Conservation (phyloP, 345 rosid species). For the Raphanus raphanistrum region DNA sequence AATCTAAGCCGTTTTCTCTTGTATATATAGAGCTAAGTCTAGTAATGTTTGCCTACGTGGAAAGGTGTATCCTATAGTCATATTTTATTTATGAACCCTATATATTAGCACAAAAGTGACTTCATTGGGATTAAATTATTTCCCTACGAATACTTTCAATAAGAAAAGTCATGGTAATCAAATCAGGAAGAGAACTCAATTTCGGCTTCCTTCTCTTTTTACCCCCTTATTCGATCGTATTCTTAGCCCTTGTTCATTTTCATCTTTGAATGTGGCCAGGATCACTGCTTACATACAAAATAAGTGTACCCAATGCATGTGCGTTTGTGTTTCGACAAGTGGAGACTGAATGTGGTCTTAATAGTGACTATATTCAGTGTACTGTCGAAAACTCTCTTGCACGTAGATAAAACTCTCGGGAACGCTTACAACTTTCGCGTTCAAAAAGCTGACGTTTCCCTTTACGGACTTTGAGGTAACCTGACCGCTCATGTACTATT, state of each 20-base stretch:
- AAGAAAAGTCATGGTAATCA: neutral
- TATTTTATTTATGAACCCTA: neutral
- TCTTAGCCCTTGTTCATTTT: conserved; percentile 6
- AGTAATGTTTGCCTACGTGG: conserved; percentile 25
- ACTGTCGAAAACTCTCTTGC: neutral
- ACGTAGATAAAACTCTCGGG: neutral
- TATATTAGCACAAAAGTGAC: neutral
- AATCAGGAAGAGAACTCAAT: conserved; percentile 14
- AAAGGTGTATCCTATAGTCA: conserved; percentile 10
- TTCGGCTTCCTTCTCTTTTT: conserved; percentile 12
- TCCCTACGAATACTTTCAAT: neutral
- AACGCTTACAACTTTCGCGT: conserved; percentile 21
- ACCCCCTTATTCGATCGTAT: conserved; percentile 2
- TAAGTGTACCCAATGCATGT: conserved; percentile 2
- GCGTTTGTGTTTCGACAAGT: conserved; percentile 17
- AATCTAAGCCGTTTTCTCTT: neutral
- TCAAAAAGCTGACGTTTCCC: conserved; percentile 22
- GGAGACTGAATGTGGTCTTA: conserved; percentile 31
- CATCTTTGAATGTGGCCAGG: conserved; percentile 28
- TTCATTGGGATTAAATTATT: neutral
- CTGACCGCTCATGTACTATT: conserved; percentile 1
- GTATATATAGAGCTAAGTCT: conserved; percentile 14
- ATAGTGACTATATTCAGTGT: conserved; percentile 29
- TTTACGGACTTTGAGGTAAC: conserved; percentile 6
- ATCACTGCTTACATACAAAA: neutral